phyloP scores from a whole-genome alignment of 208 protist species.

The Wallacemonas rigidus region DNA sequence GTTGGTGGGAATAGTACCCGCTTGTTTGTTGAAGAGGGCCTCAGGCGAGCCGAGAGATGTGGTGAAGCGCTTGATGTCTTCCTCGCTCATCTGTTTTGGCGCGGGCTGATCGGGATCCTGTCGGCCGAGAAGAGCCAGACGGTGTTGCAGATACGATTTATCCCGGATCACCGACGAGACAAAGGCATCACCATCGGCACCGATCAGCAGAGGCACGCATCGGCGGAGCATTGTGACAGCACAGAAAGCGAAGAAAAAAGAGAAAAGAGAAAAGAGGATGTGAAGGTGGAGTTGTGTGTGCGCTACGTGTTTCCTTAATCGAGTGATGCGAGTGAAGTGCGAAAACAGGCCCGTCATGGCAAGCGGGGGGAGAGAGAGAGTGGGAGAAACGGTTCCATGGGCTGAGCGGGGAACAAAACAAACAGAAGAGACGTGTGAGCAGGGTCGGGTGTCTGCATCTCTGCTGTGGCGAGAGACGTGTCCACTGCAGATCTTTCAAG shows the following conservation, averaged over 20 bases:
- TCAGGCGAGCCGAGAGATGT: conserved; percentile 79
- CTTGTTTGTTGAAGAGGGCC: conserved; percentile 86
- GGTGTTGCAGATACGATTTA: conserved; percentile 80
- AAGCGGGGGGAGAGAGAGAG: too few relatives aligned
- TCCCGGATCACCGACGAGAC: conserved; percentile 71
- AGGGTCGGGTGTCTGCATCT: too few relatives aligned
- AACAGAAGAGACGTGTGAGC: too few relatives aligned
- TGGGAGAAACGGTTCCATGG: too few relatives aligned
- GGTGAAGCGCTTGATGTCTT: conserved; percentile 84
- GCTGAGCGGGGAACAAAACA: too few relatives aligned
- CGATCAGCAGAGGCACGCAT: conserved; percentile 58
- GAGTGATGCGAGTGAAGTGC: too few relatives aligned
- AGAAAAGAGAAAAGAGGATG: conserved; percentile 1
- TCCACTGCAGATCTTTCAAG: too few relatives aligned
- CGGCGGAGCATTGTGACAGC: conserved; percentile 58
- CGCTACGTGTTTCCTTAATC: too few relatives aligned
- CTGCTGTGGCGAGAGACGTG: too few relatives aligned
- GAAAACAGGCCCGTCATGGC: too few relatives aligned
- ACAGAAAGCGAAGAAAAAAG: background rate
- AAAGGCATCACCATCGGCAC: conserved; percentile 67
- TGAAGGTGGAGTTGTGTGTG: too few relatives aligned
- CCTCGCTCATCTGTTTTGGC: conserved; percentile 57
- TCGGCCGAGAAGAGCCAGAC: conserved; percentile 81
- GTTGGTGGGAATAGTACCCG: conserved; percentile 74
- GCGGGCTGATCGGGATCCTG: conserved; percentile 41